Evolutionary conservation across 768 basidiomycete species (phyloP).

Genomic region (Rhodotorula sphaerocarpa): DNA sequence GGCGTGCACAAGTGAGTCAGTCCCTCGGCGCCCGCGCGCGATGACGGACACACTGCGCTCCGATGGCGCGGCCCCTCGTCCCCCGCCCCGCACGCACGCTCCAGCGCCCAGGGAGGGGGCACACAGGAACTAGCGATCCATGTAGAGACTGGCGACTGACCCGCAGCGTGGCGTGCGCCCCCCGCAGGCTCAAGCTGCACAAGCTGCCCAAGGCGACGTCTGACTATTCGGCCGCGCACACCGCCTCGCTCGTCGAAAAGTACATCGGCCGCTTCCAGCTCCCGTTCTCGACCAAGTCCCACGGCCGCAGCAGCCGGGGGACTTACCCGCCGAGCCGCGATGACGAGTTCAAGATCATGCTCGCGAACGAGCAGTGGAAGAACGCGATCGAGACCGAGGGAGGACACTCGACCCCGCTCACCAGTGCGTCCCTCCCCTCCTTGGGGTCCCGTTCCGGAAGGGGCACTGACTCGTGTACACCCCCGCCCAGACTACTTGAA

Average conservation of each 20-base stretch:
- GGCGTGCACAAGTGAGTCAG: constrained; percentile 42
- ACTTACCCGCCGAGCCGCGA: constrained; percentile 49
- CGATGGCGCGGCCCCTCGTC: constrained; percentile 2
- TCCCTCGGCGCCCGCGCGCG: background rate
- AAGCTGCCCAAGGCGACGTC: constrained; percentile 57
- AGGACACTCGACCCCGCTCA: constrained; percentile 80
- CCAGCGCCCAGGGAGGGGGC: background rate
- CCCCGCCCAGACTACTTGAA: constrained; percentile 77
- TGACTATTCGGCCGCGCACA: constrained; percentile 56
- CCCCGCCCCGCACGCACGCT: background rate
- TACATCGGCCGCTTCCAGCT: constrained; percentile 67
- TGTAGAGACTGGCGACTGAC: too few species aligned
- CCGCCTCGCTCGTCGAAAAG: constrained; percentile 78
- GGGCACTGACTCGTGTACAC: background rate
- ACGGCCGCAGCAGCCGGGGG: too few species aligned
- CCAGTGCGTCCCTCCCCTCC: constrained; percentile 54
- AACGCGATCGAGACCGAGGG: constrained; percentile 51
- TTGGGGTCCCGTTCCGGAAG: background rate
- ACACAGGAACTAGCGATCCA: too few species aligned
- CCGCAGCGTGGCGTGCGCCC: too few species aligned
- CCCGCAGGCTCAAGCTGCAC: constrained; percentile 73
- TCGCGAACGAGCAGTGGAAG: constrained; percentile 53
- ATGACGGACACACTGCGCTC: background rate
- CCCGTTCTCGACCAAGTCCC: constrained; percentile 46
- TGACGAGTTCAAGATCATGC: constrained; percentile 44